phyloP scores from a whole-genome alignment of 352 stramenopile genomes.

The Phytophthora chlamydospora region DNA sequence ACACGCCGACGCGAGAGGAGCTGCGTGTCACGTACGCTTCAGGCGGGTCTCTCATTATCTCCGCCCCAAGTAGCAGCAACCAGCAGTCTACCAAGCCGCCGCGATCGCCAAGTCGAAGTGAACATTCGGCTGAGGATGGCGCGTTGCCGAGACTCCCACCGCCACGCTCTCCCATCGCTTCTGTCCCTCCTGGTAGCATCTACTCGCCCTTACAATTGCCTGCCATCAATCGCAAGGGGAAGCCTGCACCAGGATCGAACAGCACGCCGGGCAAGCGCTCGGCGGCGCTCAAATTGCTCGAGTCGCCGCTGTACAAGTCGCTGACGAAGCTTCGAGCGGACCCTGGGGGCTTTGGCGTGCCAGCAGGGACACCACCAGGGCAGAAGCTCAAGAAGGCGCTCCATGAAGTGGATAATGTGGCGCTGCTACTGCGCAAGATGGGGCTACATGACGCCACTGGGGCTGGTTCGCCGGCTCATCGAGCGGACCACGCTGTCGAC shows the following conservation, averaged over 20 bases:
- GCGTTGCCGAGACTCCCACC: conserved; percentile 27
- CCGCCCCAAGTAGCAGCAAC: conserved; percentile 29
- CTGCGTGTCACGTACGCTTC: conserved; percentile 62
- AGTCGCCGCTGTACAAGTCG: conserved; percentile 78
- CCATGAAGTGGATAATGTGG: conserved; percentile 76
- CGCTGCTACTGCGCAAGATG: conserved; percentile 71
- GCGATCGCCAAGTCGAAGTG: conserved; percentile 35
- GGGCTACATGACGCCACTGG: conserved; percentile 53
- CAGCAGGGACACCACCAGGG: conserved; percentile 18
- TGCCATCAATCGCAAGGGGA: conserved; percentile 40
- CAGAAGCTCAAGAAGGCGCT: conserved; percentile 63
- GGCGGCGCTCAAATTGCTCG: conserved; percentile 62
- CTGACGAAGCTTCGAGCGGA: conserved; percentile 59
- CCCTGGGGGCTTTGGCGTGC: conserved; percentile 25
- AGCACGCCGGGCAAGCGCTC: conserved; percentile 16
- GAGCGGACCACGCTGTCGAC: conserved; percentile 71
- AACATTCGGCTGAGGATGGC: conserved; percentile 25
- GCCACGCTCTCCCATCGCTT: conserved; percentile 31
- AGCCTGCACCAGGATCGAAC: conserved; percentile 23
- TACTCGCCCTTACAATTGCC: conserved; percentile 35
- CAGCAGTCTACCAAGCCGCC: conserved; percentile 8
- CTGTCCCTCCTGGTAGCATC: conserved; percentile 27
- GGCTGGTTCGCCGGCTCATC: conserved; percentile 36
- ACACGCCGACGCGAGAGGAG: conserved; percentile 55
- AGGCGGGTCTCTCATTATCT: conserved; percentile 58